Percentiles rank a stretch among this genome's conserved stretches.
These are phyloP conservation scores for Tausonia pullulans DNA, from an alignment of 1,284 basidiomycete species.

Conservation along the genomic window DNA sequence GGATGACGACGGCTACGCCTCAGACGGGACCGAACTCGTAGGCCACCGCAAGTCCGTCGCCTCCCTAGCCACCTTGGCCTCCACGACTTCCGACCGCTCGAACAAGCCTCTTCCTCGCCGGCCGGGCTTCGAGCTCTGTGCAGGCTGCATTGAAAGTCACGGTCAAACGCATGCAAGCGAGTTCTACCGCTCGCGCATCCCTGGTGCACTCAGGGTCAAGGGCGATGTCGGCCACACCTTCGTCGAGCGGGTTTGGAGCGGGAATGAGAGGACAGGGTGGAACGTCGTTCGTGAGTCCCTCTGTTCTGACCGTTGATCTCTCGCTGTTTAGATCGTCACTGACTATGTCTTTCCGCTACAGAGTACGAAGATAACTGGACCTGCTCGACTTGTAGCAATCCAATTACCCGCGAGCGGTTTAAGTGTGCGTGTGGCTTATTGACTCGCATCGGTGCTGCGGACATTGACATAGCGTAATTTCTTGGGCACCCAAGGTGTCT, in stretches of 20 bases:
- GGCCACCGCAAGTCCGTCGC: slow-evolving; percentile 5
- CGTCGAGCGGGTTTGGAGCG: slow-evolving; percentile 70
- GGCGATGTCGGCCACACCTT: slow-evolving; percentile 69
- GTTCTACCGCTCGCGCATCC: not conserved
- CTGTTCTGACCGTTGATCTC: not conserved
- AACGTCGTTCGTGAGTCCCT: slow-evolving; percentile 61
- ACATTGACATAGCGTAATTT: not conserved
- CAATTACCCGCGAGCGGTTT: slow-evolving; percentile 53
- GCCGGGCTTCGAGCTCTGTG: slow-evolving; percentile 69
- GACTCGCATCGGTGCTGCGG: not conserved
- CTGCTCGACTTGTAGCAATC: slow-evolving; percentile 66
- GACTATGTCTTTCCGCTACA: slow-evolving; percentile 11
- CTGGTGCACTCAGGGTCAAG: not conserved
- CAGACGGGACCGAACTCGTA: slow-evolving; percentile 15
- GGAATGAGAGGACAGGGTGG: slow-evolving; percentile 48
- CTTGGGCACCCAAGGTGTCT: slow-evolving; percentile 36
- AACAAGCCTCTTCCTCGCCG: slow-evolving; percentile 4
- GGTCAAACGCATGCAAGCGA: slow-evolving; percentile 58
- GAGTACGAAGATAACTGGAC: slow-evolving; percentile 49
- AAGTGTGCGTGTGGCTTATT: slow-evolving; percentile 45
- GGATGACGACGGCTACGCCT: slow-evolving; percentile 16
- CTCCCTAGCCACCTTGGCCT: not conserved
- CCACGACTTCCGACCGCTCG: not conserved
- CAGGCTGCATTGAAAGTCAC: slow-evolving; percentile 58
- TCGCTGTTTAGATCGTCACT: not conserved